Evolutionary conservation across 2,329 filamentous ascomycete genomes (phyloP).

Genomic region (Verticillium klebahnii): DNA sequence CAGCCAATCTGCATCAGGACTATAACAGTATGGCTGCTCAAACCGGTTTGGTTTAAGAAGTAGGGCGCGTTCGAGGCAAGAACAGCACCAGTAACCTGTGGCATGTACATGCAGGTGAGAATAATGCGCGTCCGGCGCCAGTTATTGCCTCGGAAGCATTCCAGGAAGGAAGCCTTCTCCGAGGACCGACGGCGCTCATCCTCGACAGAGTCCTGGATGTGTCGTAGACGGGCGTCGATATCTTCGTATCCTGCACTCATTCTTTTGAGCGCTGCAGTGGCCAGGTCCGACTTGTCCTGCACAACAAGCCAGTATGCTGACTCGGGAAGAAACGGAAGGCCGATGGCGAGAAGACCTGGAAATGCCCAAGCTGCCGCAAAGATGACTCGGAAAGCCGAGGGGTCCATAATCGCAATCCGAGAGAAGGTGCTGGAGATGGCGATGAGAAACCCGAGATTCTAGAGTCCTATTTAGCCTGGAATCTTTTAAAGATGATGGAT

Average conservation of each 20-base stretch:
- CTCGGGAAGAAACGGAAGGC: slow-evolving; percentile 31
- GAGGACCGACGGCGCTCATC: neutral
- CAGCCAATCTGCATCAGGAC: slow-evolving; percentile 16
- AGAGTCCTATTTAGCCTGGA: neutral
- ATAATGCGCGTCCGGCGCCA: slow-evolving; percentile 14
- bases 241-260: neutral
- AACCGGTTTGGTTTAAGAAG: slow-evolving; percentile 17
- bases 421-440: slow-evolving; percentile 10
- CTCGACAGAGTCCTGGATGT: slow-evolving; percentile 5
- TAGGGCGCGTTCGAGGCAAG: slow-evolving; percentile 18
- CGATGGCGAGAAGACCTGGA: slow-evolving; percentile 7
- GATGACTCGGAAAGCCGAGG: slow-evolving; percentile 10
- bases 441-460: slow-evolving; percentile 13
- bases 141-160: slow-evolving; percentile 8
- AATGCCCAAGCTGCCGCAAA: slow-evolving; percentile 9
- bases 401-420: slow-evolving; percentile 13
- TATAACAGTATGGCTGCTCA: slow-evolving; percentile 11
- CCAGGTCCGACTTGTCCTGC: slow-evolving; percentile 23
- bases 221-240: slow-evolving; percentile 1
- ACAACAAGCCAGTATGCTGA: slow-evolving; percentile 35
- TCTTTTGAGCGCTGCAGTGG: slow-evolving; percentile 17
- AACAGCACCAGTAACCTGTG: slow-evolving; percentile 12
- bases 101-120: slow-evolving; percentile 13
- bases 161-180: neutral
- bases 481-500: neutral